Evolutionary conservation across 192 early-diverging fungal species (phyloP).

Genomic region (Podochytrium sp.): DNA sequence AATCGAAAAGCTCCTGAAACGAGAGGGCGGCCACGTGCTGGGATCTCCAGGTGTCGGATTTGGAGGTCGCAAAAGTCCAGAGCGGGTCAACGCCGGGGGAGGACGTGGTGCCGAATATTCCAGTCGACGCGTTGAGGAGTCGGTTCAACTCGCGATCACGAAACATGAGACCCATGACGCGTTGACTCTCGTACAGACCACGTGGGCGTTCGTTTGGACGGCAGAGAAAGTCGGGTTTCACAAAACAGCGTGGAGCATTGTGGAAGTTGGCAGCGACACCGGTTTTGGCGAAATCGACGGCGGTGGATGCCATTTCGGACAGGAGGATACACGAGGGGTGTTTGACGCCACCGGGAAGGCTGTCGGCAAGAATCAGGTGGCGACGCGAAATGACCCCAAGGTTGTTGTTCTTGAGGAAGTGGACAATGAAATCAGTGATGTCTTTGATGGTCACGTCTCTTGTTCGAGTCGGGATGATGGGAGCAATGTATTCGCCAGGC

Average conservation of each 20-base stretch:
- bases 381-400: slow-evolving; percentile 17
- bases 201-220: too few relatives aligned
- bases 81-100: not conserved
- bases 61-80: not conserved
- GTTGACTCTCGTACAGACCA: too few relatives aligned
- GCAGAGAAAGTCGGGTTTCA: too few relatives aligned
- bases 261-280: slow-evolving; percentile 53
- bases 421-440: slow-evolving; percentile 24
- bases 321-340: slow-evolving; percentile 13
- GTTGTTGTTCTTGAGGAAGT: slow-evolving; percentile 16
- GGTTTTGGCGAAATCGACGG: slow-evolving; percentile 75
- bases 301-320: slow-evolving; percentile 57
- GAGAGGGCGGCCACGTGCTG: not conserved
- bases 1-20: not conserved
- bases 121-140: not conserved
- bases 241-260: too few relatives aligned
- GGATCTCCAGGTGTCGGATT: not conserved
- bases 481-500: not conserved
- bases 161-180: slow-evolving; percentile 10
- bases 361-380: slow-evolving; percentile 25
- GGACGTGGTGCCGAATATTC: not conserved
- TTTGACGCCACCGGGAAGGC: slow-evolving; percentile 11
- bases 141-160: not conserved
- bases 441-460: slow-evolving; percentile 25
- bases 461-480: not conserved